phyloP scores from a whole-genome alignment of 2,329 filamentous ascomycete species.

The Aspergillus hortae region DNA sequence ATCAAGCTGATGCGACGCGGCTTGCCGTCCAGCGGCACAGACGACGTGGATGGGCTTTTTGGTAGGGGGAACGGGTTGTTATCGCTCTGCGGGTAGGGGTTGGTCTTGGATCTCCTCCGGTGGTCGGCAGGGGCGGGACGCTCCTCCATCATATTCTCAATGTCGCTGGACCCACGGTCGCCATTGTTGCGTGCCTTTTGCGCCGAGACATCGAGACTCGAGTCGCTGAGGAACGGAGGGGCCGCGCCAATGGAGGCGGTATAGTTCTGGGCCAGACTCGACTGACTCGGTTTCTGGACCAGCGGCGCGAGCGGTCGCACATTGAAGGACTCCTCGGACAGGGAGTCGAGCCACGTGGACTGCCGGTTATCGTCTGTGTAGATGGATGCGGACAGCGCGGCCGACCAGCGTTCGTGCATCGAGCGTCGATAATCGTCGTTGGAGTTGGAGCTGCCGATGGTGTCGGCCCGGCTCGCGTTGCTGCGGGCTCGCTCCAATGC shows the following conservation, averaged over 20 bases:
- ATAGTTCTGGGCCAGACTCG: conserved; percentile 37
- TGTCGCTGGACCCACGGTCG: conserved; percentile 14
- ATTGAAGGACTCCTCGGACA: conserved; percentile 24
- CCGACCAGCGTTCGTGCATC: conserved; percentile 29
- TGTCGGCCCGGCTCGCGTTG: conserved; percentile 33
- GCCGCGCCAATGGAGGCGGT: conserved; percentile 34
- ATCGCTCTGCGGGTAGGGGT: conserved; percentile 12
- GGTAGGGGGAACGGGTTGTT: conserved; percentile 5
- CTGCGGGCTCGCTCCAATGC: conserved; percentile 34
- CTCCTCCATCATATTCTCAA: conserved; percentile 17
- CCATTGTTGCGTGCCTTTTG: conserved; percentile 20
- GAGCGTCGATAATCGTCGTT: conserved; percentile 30
- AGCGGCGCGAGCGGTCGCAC: conserved; percentile 18
- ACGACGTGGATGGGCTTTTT: conserved; percentile 16
- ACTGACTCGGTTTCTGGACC: conserved; percentile 28
- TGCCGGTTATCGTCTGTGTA: conserved; percentile 33
- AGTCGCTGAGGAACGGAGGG: conserved; percentile 38
- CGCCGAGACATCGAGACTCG: conserved; percentile 26
- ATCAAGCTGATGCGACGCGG: conserved; percentile 20
- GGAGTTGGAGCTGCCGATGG: conserved; percentile 29
- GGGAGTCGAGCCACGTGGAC: conserved; percentile 27
- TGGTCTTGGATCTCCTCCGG: conserved; percentile 21
- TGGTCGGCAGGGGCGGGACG: conserved; percentile 12
- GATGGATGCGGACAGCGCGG: conserved; percentile 32
- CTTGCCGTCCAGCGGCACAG: conserved; percentile 13